Evolutionary conservation across 768 basidiomycete species (phyloP), one percentile per base, ranked within the genome.

Genomic region (Russula sp.): DNA sequence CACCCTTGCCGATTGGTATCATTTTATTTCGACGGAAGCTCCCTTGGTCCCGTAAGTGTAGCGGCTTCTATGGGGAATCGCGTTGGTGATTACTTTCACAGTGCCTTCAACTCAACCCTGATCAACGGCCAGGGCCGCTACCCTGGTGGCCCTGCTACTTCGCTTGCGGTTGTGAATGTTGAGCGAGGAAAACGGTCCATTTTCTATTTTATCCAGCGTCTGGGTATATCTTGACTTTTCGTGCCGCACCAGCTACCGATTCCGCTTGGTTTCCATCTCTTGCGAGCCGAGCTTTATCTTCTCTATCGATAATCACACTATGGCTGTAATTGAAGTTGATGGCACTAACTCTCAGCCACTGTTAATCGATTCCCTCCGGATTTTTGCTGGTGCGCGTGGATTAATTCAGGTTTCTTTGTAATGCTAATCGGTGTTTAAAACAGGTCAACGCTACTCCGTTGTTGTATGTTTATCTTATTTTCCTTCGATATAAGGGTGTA

Each of bases 1-100:
- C 55, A 72, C 71, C 1, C 65, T 72, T n/a, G 67, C 67, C 5
- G 71, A 72, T 48, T 72, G 71, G 70, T 71, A 71, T 18, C 71
- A 71, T 34, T 34, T 8, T 36, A 0, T 38, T 2, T 63, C 62
- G 16, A 2, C 11, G 1, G 6, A 20, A 1, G 56, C 38, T 16
- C 32, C 50, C 6, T 1, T 1, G 16, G 2, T 46, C 7, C 18
- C 49, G 57, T 52, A 20, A 11, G 56, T 53, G 16, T 6, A 36
- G 36, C 36, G 36, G 36, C 26, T 1, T 26, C 13, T n/a, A 13
- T 20, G 13, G 0, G 36, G 36, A 36, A 36, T 36, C 36, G 4
- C 3, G 1, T 0, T 10, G 0, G 5, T 63, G 24, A 38, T 22
- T 13, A 51, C 8, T 22, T 16, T 16, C 3, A 32, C 40, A 72